These are phyloP conservation scores for Capsicum chinense DNA, from an alignment of 257 asterid species.

Conservation along the genomic window DNA sequence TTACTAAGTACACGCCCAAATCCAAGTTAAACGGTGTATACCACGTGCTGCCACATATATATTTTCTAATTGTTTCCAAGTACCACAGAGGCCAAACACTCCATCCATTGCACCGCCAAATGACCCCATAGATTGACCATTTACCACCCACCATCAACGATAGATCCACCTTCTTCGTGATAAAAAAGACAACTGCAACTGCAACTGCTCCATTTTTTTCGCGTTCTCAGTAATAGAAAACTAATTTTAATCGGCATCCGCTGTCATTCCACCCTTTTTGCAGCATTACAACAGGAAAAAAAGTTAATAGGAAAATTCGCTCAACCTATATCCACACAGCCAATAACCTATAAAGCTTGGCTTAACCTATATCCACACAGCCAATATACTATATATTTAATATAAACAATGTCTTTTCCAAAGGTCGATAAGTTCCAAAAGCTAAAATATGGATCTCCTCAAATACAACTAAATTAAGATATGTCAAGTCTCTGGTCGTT, in stretches of 20 bases:
- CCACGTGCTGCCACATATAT: background rate
- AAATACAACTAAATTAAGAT: background rate
- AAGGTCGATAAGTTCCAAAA: background rate
- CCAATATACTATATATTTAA: background rate
- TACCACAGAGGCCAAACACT: background rate
- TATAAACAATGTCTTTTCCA: background rate
- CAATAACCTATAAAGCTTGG: background rate
- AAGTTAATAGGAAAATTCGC: background rate
- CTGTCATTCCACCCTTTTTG: background rate
- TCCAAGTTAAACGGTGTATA: background rate
- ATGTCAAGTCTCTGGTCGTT: background rate
- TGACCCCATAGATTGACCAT: background rate
- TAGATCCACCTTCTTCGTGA: background rate
- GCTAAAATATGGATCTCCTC: slow-evolving; percentile 14
- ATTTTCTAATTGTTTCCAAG: background rate
- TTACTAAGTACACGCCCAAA: background rate
- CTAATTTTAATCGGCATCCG: background rate
- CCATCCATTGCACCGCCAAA: background rate
- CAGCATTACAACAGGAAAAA: background rate
- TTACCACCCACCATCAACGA: background rate
- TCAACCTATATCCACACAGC: background rate
- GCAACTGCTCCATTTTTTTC: background rate
- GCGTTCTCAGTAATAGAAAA: background rate
- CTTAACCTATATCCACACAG: background rate
- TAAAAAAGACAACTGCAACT: background rate